Conservation (phyloP, 176 grass and related monocot species). For the Puccinellia tenuiflora region DNA sequence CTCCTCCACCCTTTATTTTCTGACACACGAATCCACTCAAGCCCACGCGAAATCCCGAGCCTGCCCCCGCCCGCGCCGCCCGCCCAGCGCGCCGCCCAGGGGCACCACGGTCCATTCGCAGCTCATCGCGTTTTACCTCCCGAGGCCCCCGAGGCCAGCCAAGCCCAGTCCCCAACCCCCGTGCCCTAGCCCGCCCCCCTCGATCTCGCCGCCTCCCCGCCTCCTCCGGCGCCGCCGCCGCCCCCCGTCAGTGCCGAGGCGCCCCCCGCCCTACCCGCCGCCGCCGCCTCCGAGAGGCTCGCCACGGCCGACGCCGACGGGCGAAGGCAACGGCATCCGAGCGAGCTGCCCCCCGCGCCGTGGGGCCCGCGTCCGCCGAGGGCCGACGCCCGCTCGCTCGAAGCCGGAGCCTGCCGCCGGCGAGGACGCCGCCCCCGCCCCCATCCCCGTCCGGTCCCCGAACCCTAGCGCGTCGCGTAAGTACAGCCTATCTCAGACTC, state of each 20-base stretch:
- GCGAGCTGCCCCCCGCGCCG: no score
- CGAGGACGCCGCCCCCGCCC: no score
- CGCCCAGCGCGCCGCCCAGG: not conserved
- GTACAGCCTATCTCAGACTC: no score
- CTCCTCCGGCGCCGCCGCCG: not conserved
- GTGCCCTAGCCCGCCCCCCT: constrained; percentile 15
- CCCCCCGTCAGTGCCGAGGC: not conserved
- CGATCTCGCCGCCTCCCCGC: constrained; percentile 25
- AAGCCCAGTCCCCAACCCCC: not conserved
- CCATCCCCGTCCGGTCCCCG: no score
- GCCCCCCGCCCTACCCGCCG: not conserved
- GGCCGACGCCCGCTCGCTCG: no score
- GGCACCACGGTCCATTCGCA: not conserved
- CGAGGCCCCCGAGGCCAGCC: not conserved
- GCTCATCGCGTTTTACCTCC: constrained; percentile 23
- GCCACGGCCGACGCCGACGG: not conserved
- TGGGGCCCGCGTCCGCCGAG: no score
- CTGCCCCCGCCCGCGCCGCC: not conserved
- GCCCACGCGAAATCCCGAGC: constrained; percentile 16
- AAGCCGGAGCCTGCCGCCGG: no score
- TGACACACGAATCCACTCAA: constrained; percentile 14
- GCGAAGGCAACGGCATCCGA: not conserved
- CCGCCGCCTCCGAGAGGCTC: no score
- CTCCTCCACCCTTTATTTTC: not conserved
- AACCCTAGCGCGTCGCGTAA: no score